Evolutionary conservation across 805 yeast genomes (phyloP).

Genomic region (Scheffersomyces coipomensis): DNA sequence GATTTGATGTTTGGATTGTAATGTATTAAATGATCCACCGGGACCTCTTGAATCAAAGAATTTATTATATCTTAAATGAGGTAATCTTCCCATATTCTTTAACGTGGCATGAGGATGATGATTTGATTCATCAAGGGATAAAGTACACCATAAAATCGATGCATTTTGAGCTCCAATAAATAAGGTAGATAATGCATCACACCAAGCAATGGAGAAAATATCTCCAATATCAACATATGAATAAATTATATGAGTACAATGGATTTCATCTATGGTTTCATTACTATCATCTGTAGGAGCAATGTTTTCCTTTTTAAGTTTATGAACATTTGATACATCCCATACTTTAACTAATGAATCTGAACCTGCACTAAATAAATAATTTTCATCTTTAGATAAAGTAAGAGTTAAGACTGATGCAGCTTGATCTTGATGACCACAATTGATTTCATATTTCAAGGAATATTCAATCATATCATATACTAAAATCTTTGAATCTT

Average conservation of each 20-base stretch:
- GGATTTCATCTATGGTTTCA: slow-evolving; percentile 8
- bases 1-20: slow-evolving; percentile 25
- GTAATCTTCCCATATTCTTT: slow-evolving; percentile 26
- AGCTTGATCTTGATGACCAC: slow-evolving; percentile 51
- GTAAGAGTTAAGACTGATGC: slow-evolving; percentile 75
- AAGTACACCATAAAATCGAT: slow-evolving; percentile 68
- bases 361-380: slow-evolving; percentile 80
- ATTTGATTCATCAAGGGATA: slow-evolving; percentile 4
- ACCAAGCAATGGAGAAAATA: slow-evolving; percentile 79
- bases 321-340: slow-evolving; percentile 47
- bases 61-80: slow-evolving; percentile 68
- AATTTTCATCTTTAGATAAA: slow-evolving; percentile 51
- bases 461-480: slow-evolving; percentile 62
- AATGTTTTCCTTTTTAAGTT: background rate
- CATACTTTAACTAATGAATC: slow-evolving; percentile 89
- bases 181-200: slow-evolving; percentile 55
- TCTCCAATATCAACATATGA: slow-evolving; percentile 90
- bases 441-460: slow-evolving; percentile 39
- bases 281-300: background rate
- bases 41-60: slow-evolving; percentile 92
- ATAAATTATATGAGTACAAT: slow-evolving; percentile 68
- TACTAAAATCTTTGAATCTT: slow-evolving; percentile 74
- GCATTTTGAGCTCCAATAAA: slow-evolving; percentile 94
- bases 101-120: slow-evolving; percentile 3
- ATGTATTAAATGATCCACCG: slow-evolving; percentile 49